Conservation (phyloP, 192 early-diverging fungal species). For the Coemansia sp. region DNA sequence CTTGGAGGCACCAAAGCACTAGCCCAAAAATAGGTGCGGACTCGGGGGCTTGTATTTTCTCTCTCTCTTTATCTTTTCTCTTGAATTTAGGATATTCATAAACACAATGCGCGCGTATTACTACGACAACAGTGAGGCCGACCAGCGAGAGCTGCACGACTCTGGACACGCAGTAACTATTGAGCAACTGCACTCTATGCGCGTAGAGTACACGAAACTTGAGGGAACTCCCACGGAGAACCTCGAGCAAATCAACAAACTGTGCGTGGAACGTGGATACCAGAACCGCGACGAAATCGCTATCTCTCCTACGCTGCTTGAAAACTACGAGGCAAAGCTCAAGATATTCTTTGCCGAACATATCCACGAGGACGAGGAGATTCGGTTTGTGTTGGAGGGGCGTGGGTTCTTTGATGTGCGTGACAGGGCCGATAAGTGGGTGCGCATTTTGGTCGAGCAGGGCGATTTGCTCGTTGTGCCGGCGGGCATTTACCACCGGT, state of each 20-base stretch:
- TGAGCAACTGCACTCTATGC: slow-evolving; percentile 65
- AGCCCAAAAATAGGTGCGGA: background rate
- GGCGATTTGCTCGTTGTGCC: slow-evolving; percentile 91
- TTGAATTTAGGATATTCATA: slow-evolving; percentile 3
- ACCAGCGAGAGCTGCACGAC: slow-evolving; percentile 83
- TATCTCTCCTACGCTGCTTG: slow-evolving; percentile 76
- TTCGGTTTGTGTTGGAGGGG: slow-evolving; percentile 87
- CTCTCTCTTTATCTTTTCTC: slow-evolving; percentile 3
- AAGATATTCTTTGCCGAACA: slow-evolving; percentile 94
- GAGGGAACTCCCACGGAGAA: slow-evolving; percentile 54
- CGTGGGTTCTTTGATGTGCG: slow-evolving; percentile 91
- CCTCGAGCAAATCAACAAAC: slow-evolving; percentile 61
- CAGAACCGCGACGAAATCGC: slow-evolving; percentile 91
- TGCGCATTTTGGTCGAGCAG: slow-evolving; percentile 72
- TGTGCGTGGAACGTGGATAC: slow-evolving; percentile 77
- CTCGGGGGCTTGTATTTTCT: background rate
- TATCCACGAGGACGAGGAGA: slow-evolving; percentile 97
- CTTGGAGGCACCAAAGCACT: slow-evolving; percentile 17
- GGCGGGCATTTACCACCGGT: slow-evolving; percentile 94
- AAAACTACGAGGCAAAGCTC: slow-evolving; percentile 89
- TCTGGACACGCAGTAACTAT: slow-evolving; percentile 60
- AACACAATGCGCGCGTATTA: slow-evolving; percentile 73
- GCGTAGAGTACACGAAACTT: slow-evolving; percentile 75
- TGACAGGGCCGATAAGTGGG: slow-evolving; percentile 68
- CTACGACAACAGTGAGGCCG: slow-evolving; percentile 63